Conservation (phyloP, 139 green algal species). For the Limnomonas spitsbergensis region DNA sequence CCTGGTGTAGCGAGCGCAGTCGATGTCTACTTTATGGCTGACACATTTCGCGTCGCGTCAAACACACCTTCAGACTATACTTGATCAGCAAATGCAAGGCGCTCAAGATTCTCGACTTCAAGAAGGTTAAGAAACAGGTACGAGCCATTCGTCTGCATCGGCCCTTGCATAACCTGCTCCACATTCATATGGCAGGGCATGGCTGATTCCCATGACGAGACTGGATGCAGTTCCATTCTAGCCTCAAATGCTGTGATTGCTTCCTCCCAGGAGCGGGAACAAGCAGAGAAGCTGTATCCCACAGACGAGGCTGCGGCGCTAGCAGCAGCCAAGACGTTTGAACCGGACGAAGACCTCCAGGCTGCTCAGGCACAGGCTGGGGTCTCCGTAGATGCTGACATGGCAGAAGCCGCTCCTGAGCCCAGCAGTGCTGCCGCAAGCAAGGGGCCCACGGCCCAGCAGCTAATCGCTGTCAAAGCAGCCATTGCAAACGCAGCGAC, state of each 20-base stretch:
- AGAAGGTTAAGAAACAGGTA: conserved; percentile 89
- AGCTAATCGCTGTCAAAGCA: conserved; percentile 84
- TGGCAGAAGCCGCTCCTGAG: conserved; percentile 9
- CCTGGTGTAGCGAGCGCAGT: neutral
- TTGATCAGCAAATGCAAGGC: conserved; percentile 69
- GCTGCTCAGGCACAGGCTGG: conserved; percentile 33
- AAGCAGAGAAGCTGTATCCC: conserved; percentile 61
- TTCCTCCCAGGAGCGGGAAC: conserved; percentile 63
- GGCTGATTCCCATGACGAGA: no score
- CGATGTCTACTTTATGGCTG: no score
- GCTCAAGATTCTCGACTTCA: conserved; percentile 92
- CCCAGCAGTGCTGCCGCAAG: conserved; percentile 17
- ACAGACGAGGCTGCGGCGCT: conserved; percentile 37
- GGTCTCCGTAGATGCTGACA: conserved; percentile 22
- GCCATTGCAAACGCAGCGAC: conserved; percentile 85
- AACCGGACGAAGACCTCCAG: conserved; percentile 66
- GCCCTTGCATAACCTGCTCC: neutral
- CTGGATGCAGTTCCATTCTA: no score
- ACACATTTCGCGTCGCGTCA: no score
- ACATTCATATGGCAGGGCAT: neutral
- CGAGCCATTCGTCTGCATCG: conserved; percentile 10
- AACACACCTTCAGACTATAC: conserved; percentile 70
- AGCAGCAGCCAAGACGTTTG: conserved; percentile 65
- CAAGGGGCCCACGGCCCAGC: conserved; percentile 61
- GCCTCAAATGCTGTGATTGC: neutral